Base-by-base conservation (phyloP, 768 basidiomycete species). In the Sistotremastrum niveocremeum region DNA sequence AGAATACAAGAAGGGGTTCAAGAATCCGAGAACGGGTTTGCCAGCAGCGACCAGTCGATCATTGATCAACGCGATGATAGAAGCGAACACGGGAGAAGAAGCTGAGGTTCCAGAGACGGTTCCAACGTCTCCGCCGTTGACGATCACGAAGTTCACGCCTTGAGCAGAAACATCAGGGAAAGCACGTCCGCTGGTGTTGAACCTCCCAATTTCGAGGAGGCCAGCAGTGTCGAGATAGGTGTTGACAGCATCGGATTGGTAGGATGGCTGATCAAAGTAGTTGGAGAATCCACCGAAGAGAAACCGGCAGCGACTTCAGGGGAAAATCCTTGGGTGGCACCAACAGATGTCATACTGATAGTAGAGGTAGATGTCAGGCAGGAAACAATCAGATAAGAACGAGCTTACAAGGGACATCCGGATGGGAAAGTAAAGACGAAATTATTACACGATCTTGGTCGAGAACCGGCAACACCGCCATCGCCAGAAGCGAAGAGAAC, bases 141-240 rank as follows among this genome's bases (percentile, higher is more conserved):
- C 49, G 48, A 64, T 60, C 50, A 53, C 53, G 42, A 62, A 60
- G 49, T 61, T 57, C 36, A 60, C 47, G 10, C 69, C 74, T 70
- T 49, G 65, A 51, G 56, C 69, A 49, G 63, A 73, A 69, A 62
- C 54, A 54, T 66, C 65, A 3, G 65, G 65, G 48, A 56, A 65
- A 6, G 54, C 65, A 37, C 64, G 56, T 2, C 62, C 59, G n/a
- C 51, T 44, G 4, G 44, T 42, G 50, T 62, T 65, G 36, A 41
- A 52, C n/a, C 12, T 9, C 28, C 49, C 49, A 28, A 39, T 8
- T 37, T 47, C 44, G 32, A 34, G 20, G 34, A 6, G 29, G 9
- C 42, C 42, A 20, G 42, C 31, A 8, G 42, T 38, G 41, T 12
- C 20, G 33, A 52, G 38, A 33, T 34, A 52, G 33, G 36, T 6